Percentiles rank a stretch among this genome's conserved stretches.
phyloP scores from a whole-genome alignment of 148 eudicot genomes.

The Mesembryanthemum crystallinum region DNA sequence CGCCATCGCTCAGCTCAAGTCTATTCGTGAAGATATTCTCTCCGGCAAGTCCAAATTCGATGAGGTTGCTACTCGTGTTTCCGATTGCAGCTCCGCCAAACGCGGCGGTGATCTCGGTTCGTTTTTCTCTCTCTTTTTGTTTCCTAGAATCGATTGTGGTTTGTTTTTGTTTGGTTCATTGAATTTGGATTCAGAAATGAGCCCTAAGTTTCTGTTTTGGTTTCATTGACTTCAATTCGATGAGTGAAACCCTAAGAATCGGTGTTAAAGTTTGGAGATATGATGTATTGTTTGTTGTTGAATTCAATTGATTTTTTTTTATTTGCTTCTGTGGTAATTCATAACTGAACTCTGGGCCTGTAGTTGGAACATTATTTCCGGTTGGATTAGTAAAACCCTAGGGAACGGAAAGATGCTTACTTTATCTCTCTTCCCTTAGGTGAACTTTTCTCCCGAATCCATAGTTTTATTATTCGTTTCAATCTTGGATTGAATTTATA shows the following conservation, averaged over 20 bases:
- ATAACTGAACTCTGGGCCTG: neutral
- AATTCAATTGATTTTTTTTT: neutral
- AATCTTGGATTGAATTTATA: too few relatives aligned
- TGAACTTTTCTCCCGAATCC: neutral
- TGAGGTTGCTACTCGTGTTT: conserved; percentile 55
- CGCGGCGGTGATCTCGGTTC: conserved; percentile 96
- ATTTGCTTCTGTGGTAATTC: too few relatives aligned
- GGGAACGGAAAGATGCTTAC: too few relatives aligned
- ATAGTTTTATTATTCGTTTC: neutral
- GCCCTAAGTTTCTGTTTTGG: neutral
- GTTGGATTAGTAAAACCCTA: neutral
- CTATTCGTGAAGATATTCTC: conserved; percentile 65
- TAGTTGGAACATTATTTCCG: neutral
- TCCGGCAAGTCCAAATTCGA: conserved; percentile 55
- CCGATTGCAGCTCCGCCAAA: conserved; percentile 92
- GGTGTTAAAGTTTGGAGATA: neutral
- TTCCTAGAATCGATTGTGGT: neutral
- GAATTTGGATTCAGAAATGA: neutral
- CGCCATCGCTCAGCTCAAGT: conserved; percentile 65
- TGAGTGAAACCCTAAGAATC: conserved; percentile 1
- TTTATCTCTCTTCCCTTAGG: too few relatives aligned
- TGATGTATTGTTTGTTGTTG: neutral
- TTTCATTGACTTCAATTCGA: neutral
- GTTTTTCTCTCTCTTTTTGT: neutral
- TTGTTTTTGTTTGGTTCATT: neutral